phyloP scores from a whole-genome alignment of 192 early-diverging fungal genomes.

The Coemansia sp. region DNA sequence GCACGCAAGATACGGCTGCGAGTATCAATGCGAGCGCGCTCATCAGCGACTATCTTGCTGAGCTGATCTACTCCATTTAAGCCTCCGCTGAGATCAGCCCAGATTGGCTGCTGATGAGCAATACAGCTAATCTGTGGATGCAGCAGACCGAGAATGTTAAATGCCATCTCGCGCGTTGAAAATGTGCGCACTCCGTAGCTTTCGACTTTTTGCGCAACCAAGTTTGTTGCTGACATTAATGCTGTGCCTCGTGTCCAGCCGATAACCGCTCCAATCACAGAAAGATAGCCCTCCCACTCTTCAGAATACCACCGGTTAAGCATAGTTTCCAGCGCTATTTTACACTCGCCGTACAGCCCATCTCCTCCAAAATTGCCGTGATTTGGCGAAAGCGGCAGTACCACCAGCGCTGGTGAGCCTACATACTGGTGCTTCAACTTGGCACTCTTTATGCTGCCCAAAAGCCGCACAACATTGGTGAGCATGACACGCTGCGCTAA shows the following conservation, averaged over 20 bases:
- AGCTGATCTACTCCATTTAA: too few species aligned
- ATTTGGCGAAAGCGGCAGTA: conserved; percentile 93
- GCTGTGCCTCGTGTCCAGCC: conserved; percentile 98
- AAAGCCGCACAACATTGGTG: conserved; percentile 84
- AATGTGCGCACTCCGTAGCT: conserved; percentile 84
- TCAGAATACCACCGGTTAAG: conserved; percentile 91
- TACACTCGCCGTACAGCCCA: conserved; percentile 92
- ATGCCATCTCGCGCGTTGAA: conserved; percentile 89
- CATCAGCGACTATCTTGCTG: too few species aligned
- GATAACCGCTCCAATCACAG: conserved; percentile 88
- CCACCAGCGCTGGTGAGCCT: conserved; percentile 82
- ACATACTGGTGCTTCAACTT: conserved; percentile 65
- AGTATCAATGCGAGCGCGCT: conserved; percentile 64
- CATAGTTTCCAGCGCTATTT: conserved; percentile 88
- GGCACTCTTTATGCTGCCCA: conserved; percentile 80
- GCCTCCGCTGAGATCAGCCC: conserved; percentile 96
- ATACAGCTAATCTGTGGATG: conserved; percentile 72
- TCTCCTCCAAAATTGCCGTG: conserved; percentile 93
- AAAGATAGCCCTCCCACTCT: conserved; percentile 76
- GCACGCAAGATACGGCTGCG: too few species aligned
- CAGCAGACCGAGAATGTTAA: conserved; percentile 88
- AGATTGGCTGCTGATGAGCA: conserved; percentile 75
- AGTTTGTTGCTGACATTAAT: conserved; percentile 93
- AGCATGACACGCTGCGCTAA: conserved; percentile 89
- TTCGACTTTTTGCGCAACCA: conserved; percentile 81